Conservation (phyloP, 2,329 filamentous ascomycete genomes). For the Sarocladium oryzae region DNA sequence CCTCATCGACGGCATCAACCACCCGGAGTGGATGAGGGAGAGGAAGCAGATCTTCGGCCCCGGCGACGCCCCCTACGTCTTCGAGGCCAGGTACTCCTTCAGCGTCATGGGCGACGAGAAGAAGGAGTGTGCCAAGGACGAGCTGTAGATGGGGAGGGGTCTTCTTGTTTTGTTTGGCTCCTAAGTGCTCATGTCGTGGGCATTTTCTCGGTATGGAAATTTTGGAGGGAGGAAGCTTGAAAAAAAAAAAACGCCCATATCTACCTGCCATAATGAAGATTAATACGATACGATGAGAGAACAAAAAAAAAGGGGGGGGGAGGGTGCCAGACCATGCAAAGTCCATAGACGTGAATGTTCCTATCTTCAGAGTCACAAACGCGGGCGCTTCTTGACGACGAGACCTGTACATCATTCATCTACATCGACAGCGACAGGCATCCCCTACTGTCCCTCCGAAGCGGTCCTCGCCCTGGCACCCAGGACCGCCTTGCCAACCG, state of each 20-base stretch:
- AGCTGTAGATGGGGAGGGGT: neutral
- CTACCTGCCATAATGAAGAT: neutral
- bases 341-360: no score
- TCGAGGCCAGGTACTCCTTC: conserved; percentile 57
- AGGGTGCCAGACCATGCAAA: no score
- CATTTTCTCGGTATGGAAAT: neutral
- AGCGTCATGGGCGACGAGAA: conserved; percentile 34
- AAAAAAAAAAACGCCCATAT: neutral
- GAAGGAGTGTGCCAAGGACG: conserved; percentile 8
- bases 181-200: neutral
- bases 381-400: no score
- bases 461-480: conserved; percentile 41
- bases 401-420: no score
- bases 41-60: conserved; percentile 54
- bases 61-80: conserved; percentile 52
- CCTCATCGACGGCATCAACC: conserved; percentile 90
- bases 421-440: no score
- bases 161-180: no score
- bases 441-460: no score
- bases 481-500: conserved; percentile 59
- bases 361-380: no score
- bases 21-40: conserved; percentile 75
- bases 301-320: no score
- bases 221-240: neutral
- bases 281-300: conserved; percentile 3